Percentiles rank a stretch among this genome's conserved stretches.
phyloP scores from a whole-genome alignment of 169 alveolate species.

The Plasmodium gaboni region DNA sequence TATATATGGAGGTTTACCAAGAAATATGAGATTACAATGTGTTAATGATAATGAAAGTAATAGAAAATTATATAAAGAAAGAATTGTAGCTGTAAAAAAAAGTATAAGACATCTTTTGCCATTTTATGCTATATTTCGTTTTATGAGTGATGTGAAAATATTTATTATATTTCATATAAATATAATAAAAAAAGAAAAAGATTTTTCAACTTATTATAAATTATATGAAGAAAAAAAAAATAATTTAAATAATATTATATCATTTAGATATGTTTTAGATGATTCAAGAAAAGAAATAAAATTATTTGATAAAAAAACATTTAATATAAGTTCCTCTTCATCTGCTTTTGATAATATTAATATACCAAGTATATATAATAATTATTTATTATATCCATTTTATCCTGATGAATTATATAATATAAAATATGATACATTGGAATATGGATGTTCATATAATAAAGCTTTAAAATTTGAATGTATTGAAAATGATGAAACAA shows the following conservation, averaged over 20 bases:
- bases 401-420: constrained; percentile 55
- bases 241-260: neutral
- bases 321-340: constrained; percentile 23
- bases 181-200: constrained; percentile 34
- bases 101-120: constrained; percentile 34
- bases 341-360: constrained; percentile 53
- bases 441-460: constrained; percentile 61
- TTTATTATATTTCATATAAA: constrained; percentile 25
- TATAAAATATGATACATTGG: constrained; percentile 54
- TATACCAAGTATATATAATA: constrained; percentile 15
- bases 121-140: constrained; percentile 40
- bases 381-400: constrained; percentile 57
- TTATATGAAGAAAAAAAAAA: constrained; percentile 18
- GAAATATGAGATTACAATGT: constrained; percentile 8
- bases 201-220: constrained; percentile 16
- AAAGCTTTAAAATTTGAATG: constrained; percentile 46
- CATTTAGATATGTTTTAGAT: constrained; percentile 27
- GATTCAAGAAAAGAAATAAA: constrained; percentile 14
- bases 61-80: constrained; percentile 1
- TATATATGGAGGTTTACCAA: constrained; percentile 9
- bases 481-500: constrained; percentile 29
- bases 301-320: constrained; percentile 14
- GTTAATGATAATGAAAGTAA: neutral
- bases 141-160: constrained; percentile 16
- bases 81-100: constrained; percentile 41